Evolutionary conservation across 2,329 filamentous ascomycete genomes (phyloP).

Genomic region (Diplodia corticola): DNA sequence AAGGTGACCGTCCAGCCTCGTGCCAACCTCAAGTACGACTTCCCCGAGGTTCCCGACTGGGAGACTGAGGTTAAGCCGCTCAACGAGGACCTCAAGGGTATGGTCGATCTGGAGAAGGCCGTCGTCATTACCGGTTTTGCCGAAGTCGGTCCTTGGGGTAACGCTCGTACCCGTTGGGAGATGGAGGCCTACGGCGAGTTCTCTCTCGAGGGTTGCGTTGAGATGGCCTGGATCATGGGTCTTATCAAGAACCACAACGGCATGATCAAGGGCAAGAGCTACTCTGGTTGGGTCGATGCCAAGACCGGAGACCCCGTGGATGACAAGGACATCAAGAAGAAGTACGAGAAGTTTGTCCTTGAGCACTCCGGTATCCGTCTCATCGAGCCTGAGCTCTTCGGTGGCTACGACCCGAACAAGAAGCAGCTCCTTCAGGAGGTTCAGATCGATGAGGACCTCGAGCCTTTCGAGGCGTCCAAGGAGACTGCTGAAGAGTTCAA

Average conservation of each 20-base stretch:
- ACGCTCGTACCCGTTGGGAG: conserved; percentile 96
- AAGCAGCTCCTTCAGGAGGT: conserved; percentile 98
- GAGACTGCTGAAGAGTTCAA: conserved; percentile 97
- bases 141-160: conserved; percentile 97
- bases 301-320: conserved; percentile 95
- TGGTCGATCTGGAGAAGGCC: conserved; percentile 98
- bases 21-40: conserved; percentile 97
- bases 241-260: conserved; percentile 99
- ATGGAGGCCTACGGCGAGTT: conserved; percentile 98
- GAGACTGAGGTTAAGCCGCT: conserved; percentile 85
- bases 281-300: conserved; percentile 93
- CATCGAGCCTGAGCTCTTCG: conserved; percentile 95
- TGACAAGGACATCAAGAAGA: conserved; percentile 95
- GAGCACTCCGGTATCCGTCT: conserved; percentile 97
- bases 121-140: conserved; percentile 97
- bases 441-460: conserved; percentile 93
- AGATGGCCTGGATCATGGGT: conserved; percentile 99
- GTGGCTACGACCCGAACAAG: conserved; percentile 96
- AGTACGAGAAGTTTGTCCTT: conserved; percentile 95
- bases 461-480: conserved; percentile 95
- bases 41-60: conserved; percentile 89
- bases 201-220: conserved; percentile 94
- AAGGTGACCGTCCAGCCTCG: conserved; percentile 90
- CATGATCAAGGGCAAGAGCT: conserved; percentile 90
- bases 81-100: conserved; percentile 85